Evolutionary conservation across 2,329 filamentous ascomycete genomes (phyloP), one percentile per base, ranked within the genome.

Genomic region (Ramularia collo-cygni): DNA sequence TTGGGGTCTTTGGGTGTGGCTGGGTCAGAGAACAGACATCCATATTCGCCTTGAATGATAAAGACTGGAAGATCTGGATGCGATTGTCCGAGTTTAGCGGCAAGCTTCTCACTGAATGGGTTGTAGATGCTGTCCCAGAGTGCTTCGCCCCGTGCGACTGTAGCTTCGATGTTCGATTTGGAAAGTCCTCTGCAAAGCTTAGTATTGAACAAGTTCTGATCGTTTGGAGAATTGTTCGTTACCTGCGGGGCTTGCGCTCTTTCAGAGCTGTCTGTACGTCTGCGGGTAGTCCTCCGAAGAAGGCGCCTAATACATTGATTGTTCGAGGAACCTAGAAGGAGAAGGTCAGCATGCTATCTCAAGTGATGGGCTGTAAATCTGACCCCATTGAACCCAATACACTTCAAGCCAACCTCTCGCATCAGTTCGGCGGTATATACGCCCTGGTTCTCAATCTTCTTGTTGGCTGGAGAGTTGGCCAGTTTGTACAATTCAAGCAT

Each of bases 31-130:
- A 93, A 77, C 9, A 92, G 61, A 1, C 76, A 77, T 0, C 79
- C 79, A 59, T 93, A 93, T 58, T 90, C 81, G 36, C 72, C 75
- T 49, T 79, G 72, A 10, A 92, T 67, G 51, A 93, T 92, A 56
- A 86, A 80, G 3, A 89, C 82, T 0, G 86, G 86, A 16, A 93
- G 64, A 58, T 92, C 86, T 0, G 86, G 86, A 58, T 93, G 86
- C 8, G 81, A 79, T n/a, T 72, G 71, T 0, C 76, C 83, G 1
- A 93, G 76, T 63, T 83, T 85, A 36, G 71, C 66, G 42, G 79
- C 70, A 4, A 93, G 72, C 63, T 88, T 89, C 10, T 66, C 66
- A 57, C 84, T 79, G 52, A 88, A 83, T 2, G 85, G 84, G 0
- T 72, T 67, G 66, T 93, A 93, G 36, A 93, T 78, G 5, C 77